Base-by-base conservation (phyloP, 495 filamentous ascomycete genomes). In the Aspergillus sparsus region DNA sequence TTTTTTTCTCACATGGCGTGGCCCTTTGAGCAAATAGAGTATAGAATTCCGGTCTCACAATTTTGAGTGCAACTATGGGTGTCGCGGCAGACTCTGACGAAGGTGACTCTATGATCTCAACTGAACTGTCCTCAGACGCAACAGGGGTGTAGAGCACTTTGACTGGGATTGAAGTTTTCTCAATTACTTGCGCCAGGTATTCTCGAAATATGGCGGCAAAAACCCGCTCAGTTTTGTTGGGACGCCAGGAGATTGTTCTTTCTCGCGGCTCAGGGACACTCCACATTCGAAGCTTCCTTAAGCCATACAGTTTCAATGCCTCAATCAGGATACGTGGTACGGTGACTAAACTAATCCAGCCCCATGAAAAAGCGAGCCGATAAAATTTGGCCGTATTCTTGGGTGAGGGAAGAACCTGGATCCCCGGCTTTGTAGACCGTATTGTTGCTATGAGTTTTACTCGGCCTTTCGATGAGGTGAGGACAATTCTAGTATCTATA, bases 371-470 rank as follows among this genome's bases (percentile, higher is more conserved):
- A 11, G 50, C 6, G 10, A 58, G 34, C 3, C 12, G 27, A 42
- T 47, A 34, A 47, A 12, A n/a, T 41, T 3, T 3, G 7, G n/a
- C 47, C 11, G 5, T n/a, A 45, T 36, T 31, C 1, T 27, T 16
- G 16, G 12, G 12, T n/a, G 47, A 45, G 16, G 33, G 6, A 34
- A 46, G 16, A 12, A 36, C 2, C 8, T 31, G 13, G 18, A 57
- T 49, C 16, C 18, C 55, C 2, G 44, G 32, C 12, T 36, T 15
- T 6, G 10, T 37, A 11, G 55, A 50, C 5, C 45, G 55, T 11
- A 58, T 58, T 12, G 31, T 58, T 33, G 55, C 55, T 12, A 51
- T 41, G 12, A 58, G n/a, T 41, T 58, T 49, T 6, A 15, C 55
- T 6, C 12, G 41, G 15, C 45, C 45, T 36, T 50, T 33, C 6